Percentiles rank a stretch among this genome's conserved stretches.
Conservation (phyloP, 495 filamentous ascomycete genomes). For the Penicillium cinerascens region DNA sequence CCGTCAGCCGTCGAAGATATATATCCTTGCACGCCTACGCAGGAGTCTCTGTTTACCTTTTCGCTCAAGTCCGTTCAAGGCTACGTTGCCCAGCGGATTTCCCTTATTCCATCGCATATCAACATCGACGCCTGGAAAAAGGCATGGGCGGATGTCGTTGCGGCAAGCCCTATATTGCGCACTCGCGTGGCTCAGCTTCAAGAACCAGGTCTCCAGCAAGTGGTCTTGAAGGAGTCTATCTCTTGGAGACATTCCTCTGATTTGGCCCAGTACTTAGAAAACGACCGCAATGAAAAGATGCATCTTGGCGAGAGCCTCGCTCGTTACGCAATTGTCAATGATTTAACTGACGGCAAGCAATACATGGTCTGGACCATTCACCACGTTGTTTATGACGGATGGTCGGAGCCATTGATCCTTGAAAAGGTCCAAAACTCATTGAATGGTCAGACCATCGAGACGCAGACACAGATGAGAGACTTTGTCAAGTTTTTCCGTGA, state of each 20-base stretch:
- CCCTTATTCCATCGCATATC: constrained; percentile 36
- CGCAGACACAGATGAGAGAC: constrained; percentile 32
- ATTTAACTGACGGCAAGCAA: constrained; percentile 25
- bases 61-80: constrained; percentile 53
- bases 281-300: constrained; percentile 47
- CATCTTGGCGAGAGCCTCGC: constrained; percentile 53
- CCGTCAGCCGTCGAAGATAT: constrained; percentile 41
- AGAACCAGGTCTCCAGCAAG: constrained; percentile 54
- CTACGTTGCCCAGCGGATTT: constrained; percentile 55
- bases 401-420: constrained; percentile 56
- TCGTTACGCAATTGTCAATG: constrained; percentile 50
- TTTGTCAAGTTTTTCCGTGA: constrained; percentile 43
- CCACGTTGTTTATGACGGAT: constrained; percentile 68
- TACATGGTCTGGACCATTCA: constrained; percentile 63
- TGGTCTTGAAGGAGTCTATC: constrained; percentile 47
- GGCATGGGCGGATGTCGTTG: constrained; percentile 48
- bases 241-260: constrained; percentile 39
- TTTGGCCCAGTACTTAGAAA: constrained; percentile 47
- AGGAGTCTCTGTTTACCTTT: constrained; percentile 61
- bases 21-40: constrained; percentile 62
- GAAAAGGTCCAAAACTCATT: constrained; percentile 47
- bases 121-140: constrained; percentile 37
- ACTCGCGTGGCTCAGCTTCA: constrained; percentile 57
- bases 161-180: constrained; percentile 52
- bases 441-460: constrained; percentile 14